A percentile compares a stretch with the other conserved stretches of the same genome.
Evolutionary conservation across 1,284 basidiomycete genomes (phyloP).

Genomic region (Austroboletus rostrupii): DNA sequence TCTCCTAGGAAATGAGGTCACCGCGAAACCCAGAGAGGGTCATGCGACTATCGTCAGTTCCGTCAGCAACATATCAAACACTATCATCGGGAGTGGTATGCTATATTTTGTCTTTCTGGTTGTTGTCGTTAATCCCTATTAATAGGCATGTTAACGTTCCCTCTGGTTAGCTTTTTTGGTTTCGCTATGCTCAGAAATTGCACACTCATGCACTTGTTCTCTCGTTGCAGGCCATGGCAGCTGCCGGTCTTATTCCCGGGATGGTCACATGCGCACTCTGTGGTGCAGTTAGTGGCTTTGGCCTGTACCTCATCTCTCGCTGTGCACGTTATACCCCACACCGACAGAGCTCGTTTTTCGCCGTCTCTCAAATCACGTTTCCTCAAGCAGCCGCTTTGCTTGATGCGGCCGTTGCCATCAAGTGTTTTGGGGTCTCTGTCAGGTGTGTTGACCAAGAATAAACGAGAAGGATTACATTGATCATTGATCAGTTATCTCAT

Average conservation of each 20-base stretch:
- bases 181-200: not conserved
- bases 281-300: constrained; percentile 77
- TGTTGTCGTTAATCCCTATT: not conserved
- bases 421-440: constrained; percentile 95
- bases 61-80: constrained; percentile 78
- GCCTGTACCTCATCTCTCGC: constrained; percentile 84
- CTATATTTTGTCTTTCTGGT: constrained; percentile 17
- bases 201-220: not conserved
- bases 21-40: constrained; percentile 46
- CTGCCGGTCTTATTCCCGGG: constrained; percentile 83
- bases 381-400: constrained; percentile 82
- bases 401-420: constrained; percentile 92
- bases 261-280: constrained; percentile 87
- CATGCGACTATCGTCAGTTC: constrained; percentile 64
- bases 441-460: constrained; percentile 47
- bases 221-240: constrained; percentile 71
- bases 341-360: constrained; percentile 82
- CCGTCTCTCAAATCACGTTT: constrained; percentile 82
- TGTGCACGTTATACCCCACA: constrained; percentile 81
- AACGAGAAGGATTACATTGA: not conserved
- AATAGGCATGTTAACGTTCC: constrained; percentile 79
- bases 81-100: constrained; percentile 84
- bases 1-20: constrained; percentile 46
- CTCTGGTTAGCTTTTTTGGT: constrained; percentile 48
- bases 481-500: constrained; percentile 70